Evolutionary conservation across 2,329 filamentous ascomycete genomes (phyloP).

Genomic region (Neonectria faginata): DNA sequence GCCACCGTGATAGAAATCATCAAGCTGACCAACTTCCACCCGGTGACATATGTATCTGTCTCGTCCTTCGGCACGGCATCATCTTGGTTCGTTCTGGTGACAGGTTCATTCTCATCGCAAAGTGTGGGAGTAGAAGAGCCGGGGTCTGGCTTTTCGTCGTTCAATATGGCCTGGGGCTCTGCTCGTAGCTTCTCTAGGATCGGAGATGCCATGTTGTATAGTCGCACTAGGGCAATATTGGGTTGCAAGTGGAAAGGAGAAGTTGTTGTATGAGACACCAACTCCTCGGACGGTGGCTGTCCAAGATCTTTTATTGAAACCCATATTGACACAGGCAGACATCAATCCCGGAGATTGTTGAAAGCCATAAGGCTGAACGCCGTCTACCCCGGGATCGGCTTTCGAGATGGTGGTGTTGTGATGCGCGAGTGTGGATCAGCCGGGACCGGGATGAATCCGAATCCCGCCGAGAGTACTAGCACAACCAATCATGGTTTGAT

Average conservation of each 20-base stretch:
- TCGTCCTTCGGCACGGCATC: conserved; percentile 24
- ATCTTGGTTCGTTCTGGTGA: conserved; percentile 18
- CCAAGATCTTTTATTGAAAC: conserved; percentile 24
- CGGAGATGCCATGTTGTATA: conserved; percentile 15
- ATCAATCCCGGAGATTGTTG: conserved; percentile 20
- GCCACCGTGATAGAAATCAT: conserved; percentile 55
- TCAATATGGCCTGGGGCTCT: not conserved
- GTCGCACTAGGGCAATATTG: not conserved
- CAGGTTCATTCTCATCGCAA: conserved; percentile 30
- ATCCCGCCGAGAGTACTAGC: conserved; percentile 13
- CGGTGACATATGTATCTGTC: conserved; percentile 37
- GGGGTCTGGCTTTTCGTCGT: conserved; percentile 17
- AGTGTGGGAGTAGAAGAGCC: conserved; percentile 36
- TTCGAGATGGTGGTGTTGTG: conserved; percentile 1
- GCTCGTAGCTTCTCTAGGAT: conserved; percentile 10
- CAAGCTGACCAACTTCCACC: conserved; percentile 50
- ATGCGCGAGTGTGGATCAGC: not conserved
- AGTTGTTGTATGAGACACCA: not conserved
- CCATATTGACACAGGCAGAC: conserved; percentile 13
- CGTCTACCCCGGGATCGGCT: conserved; percentile 19
- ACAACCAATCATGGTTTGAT: conserved; percentile 13
- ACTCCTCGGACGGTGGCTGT: conserved; percentile 19
- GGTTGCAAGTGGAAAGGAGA: not conserved
- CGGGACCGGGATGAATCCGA: conserved; percentile 25
- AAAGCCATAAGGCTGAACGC: conserved; percentile 21